These are phyloP conservation scores for Anisodus acutangulus DNA, from an alignment of 257 asterid species.

Conservation along the genomic window DNA sequence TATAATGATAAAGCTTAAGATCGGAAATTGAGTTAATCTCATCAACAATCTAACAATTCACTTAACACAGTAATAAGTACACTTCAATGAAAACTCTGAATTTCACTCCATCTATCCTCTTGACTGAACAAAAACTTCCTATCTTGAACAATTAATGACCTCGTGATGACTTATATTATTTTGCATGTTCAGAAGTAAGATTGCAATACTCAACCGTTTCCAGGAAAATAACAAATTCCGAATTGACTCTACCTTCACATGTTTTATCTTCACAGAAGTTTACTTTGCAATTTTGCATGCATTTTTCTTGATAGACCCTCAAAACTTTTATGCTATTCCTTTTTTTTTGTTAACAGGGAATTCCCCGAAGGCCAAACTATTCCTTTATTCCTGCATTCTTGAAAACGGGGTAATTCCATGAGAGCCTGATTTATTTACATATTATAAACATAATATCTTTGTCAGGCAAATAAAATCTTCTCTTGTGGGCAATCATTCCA, in stretches of 20 bases:
- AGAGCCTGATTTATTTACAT: neutral
- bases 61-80: neutral
- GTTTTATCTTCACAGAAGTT: neutral
- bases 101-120: neutral
- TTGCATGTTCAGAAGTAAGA: slow-evolving; percentile 11
- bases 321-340: neutral
- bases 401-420: neutral
- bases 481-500: neutral
- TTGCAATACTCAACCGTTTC: neutral
- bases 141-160: neutral
- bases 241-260: neutral
- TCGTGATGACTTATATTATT: neutral
- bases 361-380: neutral
- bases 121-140: neutral
- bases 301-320: neutral
- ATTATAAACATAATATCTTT: neutral
- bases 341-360: neutral
- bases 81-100: neutral
- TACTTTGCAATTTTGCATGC: neutral
- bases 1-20: neutral
- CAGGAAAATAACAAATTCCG: neutral
- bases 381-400: neutral
- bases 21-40: neutral
- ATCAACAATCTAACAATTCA: neutral
- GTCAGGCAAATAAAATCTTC: slow-evolving; percentile 12